Percentiles rank a stretch among this genome's conserved stretches.
Evolutionary conservation across 192 early-diverging fungal genomes (phyloP).

Genomic region (Coemansia reversa): DNA sequence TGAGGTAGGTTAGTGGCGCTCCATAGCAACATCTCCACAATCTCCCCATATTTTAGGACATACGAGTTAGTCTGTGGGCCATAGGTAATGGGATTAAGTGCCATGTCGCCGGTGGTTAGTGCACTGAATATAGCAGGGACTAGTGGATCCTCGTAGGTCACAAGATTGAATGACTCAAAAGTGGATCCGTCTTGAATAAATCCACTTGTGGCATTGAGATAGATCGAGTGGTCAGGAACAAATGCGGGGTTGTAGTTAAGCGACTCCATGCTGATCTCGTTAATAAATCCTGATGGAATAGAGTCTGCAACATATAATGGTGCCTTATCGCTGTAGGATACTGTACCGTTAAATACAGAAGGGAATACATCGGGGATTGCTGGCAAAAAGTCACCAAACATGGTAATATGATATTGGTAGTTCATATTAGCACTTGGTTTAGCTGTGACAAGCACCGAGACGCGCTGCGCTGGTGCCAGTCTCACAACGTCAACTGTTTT

Average conservation of each 20-base stretch:
- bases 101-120: conserved; percentile 57
- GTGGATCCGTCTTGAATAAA: conserved; percentile 62
- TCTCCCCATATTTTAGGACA: conserved; percentile 61
- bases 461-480: conserved; percentile 71
- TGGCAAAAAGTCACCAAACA: conserved; percentile 70
- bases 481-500: too few species aligned
- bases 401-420: conserved; percentile 69
- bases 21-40: conserved; percentile 69
- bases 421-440: conserved; percentile 58
- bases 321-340: conserved; percentile 46
- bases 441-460: conserved; percentile 76
- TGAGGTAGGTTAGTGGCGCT: conserved; percentile 69
- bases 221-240: conserved; percentile 50
- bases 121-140: conserved; percentile 68
- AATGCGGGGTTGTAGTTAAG: conserved; percentile 50
- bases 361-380: conserved; percentile 53
- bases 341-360: conserved; percentile 53
- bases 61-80: conserved; percentile 63
- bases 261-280: conserved; percentile 56
- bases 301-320: conserved; percentile 8
- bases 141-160: conserved; percentile 59
- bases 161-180: conserved; percentile 72
- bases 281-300: conserved; percentile 28
- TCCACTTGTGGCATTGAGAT: conserved; percentile 59
- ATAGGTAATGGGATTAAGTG: conserved; percentile 60